Evolutionary conservation across 345 rosid species (phyloP), one percentile per base, ranked within the genome.

Genomic region (Dovyalis caffra): DNA sequence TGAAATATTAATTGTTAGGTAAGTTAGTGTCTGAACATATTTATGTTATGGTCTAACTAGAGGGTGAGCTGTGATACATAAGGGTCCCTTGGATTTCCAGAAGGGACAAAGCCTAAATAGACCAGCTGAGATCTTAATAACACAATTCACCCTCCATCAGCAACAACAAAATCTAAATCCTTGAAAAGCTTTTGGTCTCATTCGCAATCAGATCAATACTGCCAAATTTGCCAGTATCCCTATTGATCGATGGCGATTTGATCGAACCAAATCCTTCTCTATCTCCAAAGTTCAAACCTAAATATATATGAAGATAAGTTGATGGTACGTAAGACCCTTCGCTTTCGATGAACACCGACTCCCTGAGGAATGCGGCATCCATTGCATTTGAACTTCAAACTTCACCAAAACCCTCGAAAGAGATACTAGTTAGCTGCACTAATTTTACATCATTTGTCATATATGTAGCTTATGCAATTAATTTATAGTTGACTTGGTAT

Each of bases 91-190:
- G 1, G 14, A 8, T 23, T 56, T 3, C 61, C 8, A 56, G 14
- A 56, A n/a, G 26, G 53, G 76, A 73, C 76, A 74, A 74, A 77
- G 62, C 77, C 75, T 71, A 77, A 69, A 66, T 40, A 72, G 79
- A 72, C 61, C 60, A 68, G 70, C 43, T 38, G 15, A 35, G 62
- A 49, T 26, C 28, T 20, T 9, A 33, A 71, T 29, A 57, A 20
- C 61, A 23, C 61, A 66, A 72, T 78, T 77, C 64, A 73, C 33
- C 60, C 70, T 40, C 31, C 68, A 82, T 67, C 74, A 76, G 78
- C 77, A 81, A 77, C 81, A 79, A 85, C 76, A 82, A 85, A 85
- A 82, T 77, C 87, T 66, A 61, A 77, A 79, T 77, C 82, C 82
- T 79, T 82, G 80, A 82, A 80, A 82, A 74, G n/a, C 63, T 23